A percentile compares a stretch with the other conserved stretches of the same genome.
Evolutionary conservation across 192 early-diverging fungal genomes (phyloP).

Genomic region (Backusella mclennaniae): DNA sequence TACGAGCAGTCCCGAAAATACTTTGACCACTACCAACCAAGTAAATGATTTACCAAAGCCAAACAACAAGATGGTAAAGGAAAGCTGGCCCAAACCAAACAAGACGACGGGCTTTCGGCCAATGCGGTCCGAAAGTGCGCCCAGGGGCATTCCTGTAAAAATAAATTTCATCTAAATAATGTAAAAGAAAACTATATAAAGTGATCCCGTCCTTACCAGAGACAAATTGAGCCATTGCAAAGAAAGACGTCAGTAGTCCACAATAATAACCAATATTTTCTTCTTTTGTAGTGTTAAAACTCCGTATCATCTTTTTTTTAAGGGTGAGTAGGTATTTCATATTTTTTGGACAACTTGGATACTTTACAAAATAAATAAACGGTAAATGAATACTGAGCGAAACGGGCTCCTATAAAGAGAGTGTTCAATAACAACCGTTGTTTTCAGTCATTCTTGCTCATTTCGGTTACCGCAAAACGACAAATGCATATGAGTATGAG

Average conservation of each 20-base stretch:
- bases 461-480: background rate
- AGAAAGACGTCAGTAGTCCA: conserved; percentile 45
- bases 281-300: conserved; percentile 61
- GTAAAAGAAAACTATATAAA: no score
- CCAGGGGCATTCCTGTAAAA: conserved; percentile 50
- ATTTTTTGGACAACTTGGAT: background rate
- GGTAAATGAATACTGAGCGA: conserved; percentile 17
- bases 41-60: conserved; percentile 53
- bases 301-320: conserved; percentile 44
- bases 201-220: conserved; percentile 29
- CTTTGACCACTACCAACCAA: conserved; percentile 52
- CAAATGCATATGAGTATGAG: background rate
- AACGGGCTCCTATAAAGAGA: conserved; percentile 13
- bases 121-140: conserved; percentile 65
- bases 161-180: no score
- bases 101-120: conserved; percentile 69
- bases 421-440: no score
- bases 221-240: conserved; percentile 49
- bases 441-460: background rate
- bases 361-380: conserved; percentile 14
- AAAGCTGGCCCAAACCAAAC: conserved; percentile 66
- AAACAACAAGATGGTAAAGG: conserved; percentile 59
- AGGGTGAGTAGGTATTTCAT: background rate
- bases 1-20: conserved; percentile 53
- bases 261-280: conserved; percentile 52